Evolutionary conservation across 345 rosid species (phyloP).

Genomic region (Populus euphratica): DNA sequence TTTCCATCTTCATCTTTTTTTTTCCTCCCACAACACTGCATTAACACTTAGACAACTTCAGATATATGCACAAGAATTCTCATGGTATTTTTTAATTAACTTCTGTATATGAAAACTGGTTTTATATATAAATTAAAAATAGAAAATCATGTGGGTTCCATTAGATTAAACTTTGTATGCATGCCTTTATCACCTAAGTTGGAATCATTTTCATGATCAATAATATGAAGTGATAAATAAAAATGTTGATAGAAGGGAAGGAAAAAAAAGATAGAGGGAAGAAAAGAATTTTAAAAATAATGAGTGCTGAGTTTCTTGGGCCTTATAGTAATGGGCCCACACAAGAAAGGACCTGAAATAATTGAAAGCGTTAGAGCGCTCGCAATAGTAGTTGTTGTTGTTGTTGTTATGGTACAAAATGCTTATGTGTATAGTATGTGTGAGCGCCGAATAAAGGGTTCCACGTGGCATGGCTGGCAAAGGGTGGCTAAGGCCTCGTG

Average conservation of each 20-base stretch:
- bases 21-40: neutral
- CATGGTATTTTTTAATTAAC: neutral
- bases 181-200: neutral
- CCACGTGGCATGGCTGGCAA: conserved; percentile 52
- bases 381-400: neutral
- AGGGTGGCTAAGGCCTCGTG: conserved; percentile 46
- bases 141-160: neutral
- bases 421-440: neutral
- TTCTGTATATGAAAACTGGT: no score
- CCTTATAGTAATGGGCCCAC: conserved; percentile 28
- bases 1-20: neutral
- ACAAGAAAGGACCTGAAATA: conserved; percentile 40
- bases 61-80: no score
- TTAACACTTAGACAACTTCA: neutral
- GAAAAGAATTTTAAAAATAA: conserved; percentile 9
- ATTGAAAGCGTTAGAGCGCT: conserved; percentile 25
- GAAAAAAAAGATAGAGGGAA: neutral
- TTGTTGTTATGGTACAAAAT: conserved; percentile 2
- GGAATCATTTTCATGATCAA: no score
- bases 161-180: neutral
- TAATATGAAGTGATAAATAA: neutral
- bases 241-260: neutral
- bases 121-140: no score
- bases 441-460: conserved; percentile 9
- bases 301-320: conserved; percentile 18